phyloP scores from a whole-genome alignment of 2,329 filamentous ascomycete species.

The Cercospora zeina region DNA sequence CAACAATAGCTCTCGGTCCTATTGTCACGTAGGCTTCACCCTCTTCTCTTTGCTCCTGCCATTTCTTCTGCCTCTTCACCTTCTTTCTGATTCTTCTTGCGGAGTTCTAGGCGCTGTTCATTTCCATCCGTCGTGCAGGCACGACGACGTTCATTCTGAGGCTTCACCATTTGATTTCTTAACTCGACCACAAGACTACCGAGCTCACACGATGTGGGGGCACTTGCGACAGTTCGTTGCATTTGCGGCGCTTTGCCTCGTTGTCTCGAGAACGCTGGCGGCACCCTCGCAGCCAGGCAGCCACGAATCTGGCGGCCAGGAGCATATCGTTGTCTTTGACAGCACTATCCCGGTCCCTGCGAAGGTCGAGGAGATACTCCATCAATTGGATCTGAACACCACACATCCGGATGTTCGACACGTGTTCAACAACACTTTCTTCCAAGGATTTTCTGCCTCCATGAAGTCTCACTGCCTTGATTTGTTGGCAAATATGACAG shows the following conservation, averaged over 20 bases:
- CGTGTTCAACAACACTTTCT: constrained; percentile 46
- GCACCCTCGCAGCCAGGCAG: not conserved
- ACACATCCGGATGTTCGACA: constrained; percentile 44
- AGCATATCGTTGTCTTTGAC: constrained; percentile 45
- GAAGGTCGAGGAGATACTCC: constrained; percentile 42
- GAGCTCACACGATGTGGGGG: not conserved
- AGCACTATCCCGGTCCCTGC: constrained; percentile 36
- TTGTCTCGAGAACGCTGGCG: not conserved
- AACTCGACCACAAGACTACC: not conserved
- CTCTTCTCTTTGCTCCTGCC: not conserved
- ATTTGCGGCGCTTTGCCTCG: constrained; percentile 1
- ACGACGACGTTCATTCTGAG: not conserved
- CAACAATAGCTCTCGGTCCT: not conserved
- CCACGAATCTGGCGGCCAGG: constrained; percentile 34
- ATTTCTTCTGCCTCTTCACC: not conserved
- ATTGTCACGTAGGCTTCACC: not conserved
- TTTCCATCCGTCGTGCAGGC: not conserved
- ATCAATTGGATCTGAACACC: constrained; percentile 41
- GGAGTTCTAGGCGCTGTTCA: constrained; percentile 5
- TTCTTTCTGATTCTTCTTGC: constrained; percentile 4
- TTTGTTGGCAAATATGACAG: constrained; percentile 43
- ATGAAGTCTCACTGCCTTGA: constrained; percentile 46
- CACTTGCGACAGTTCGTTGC: not conserved
- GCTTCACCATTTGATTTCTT: not conserved
- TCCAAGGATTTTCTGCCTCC: constrained; percentile 45